Evolutionary conservation across 2,329 filamentous ascomycete genomes (phyloP).

Genomic region (Cladophialophora immunda): DNA sequence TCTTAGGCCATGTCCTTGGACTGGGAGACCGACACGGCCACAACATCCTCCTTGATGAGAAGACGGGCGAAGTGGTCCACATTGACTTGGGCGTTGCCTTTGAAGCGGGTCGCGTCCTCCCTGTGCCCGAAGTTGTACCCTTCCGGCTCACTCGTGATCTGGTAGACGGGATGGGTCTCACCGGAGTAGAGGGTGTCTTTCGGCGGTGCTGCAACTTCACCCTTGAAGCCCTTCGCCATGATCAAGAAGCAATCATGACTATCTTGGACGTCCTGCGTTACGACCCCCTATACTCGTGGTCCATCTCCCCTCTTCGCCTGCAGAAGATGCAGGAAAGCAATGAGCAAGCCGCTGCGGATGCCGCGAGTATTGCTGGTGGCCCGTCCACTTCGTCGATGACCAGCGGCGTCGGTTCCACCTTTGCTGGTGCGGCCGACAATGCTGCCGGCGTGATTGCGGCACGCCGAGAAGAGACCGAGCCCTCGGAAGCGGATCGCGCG

Average conservation of each 20-base stretch:
- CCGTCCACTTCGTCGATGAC: constrained; percentile 42
- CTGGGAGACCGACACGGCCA: constrained; percentile 94
- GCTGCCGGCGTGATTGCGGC: constrained; percentile 15
- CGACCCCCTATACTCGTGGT: constrained; percentile 96
- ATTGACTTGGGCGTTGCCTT: constrained; percentile 98
- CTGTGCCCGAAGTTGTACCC: constrained; percentile 92
- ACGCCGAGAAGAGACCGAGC: constrained; percentile 59
- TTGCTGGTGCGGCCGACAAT: neutral
- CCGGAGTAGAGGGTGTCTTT: constrained; percentile 94
- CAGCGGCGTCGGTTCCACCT: constrained; percentile 37
- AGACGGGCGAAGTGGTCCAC: constrained; percentile 92
- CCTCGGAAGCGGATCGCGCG: constrained; percentile 87
- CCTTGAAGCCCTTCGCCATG: constrained; percentile 90
- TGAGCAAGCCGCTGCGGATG: constrained; percentile 52
- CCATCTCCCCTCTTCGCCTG: constrained; percentile 75
- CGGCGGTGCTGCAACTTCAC: constrained; percentile 98
- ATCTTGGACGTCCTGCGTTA: constrained; percentile 97
- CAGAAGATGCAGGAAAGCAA: constrained; percentile 70
- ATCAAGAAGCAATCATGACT: constrained; percentile 97
- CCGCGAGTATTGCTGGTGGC: constrained; percentile 26
- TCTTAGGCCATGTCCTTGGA: constrained; percentile 90
- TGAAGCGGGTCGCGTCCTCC: constrained; percentile 93
- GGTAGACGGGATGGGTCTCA: constrained; percentile 96
- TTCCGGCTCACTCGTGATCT: constrained; percentile 95
- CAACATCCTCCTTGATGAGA: constrained; percentile 91